Base-by-base conservation (phyloP, 768 basidiomycete species). In the Boletus reticulatus region DNA sequence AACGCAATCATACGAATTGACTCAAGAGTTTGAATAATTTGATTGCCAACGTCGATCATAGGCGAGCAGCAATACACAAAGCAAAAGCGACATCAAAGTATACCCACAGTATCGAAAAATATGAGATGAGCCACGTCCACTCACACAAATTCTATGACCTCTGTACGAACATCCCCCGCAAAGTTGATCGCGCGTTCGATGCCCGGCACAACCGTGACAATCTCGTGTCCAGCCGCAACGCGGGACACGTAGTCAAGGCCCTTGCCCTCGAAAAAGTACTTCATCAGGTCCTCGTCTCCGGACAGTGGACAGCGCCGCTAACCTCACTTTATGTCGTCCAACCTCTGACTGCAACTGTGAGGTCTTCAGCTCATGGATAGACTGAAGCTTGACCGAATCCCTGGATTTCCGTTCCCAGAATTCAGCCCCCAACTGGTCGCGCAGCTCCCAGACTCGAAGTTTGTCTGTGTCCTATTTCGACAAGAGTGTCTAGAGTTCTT, bases 281-380 rank as follows among this genome's bases (percentile, higher is more conserved):
- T 72, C 70, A 94, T 77, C 34, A 93, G 75, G 48, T 92, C 88
- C 57, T 84, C 83, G 22, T 88, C 80, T 7, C 87, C 84, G 2
- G 81, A 76, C 27, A 84, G 22, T 22, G 22, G 22, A 22, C 22
- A 22, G 73, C 0, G 92, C 91, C 19, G 90, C 93, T n/a, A 95
- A 74, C 31, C 82, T 81, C 16, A 87, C 79, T 69, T 88, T 91
- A 59, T 88, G 76, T 22, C 94, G 80, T 41, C 75, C 78, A 12
- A 89, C 74, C 68, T 98, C 93, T 2, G 87, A 87, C 57, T 84
- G 75, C 27, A 96, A 68, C 29, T 84, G 81, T 13, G 68, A 67
- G 43, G 97, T 85, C 66, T 86, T 85, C 48, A 84, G 78, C 67
- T 94, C 87, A 50, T 86, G 79, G 10, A 80, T 62, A 12, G 85